These are phyloP conservation scores for Cladorrhinum sp. DNA, from an alignment of 2,329 filamentous ascomycete genomes.

Conservation along the genomic window DNA sequence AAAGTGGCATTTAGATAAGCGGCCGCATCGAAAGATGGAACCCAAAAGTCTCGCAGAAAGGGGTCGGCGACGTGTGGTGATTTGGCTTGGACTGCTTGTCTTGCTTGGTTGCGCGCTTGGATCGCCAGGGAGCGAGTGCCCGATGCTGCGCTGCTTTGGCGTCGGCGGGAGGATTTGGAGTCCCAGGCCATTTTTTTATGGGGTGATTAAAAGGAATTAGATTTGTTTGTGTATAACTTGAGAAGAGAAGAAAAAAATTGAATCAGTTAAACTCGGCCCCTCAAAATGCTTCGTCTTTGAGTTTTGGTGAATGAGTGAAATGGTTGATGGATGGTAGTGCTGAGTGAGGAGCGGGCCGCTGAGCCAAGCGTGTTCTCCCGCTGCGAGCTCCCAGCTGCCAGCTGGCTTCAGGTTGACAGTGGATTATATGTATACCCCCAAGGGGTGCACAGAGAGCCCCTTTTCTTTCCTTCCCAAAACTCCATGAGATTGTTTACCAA, in stretches of 20 bases:
- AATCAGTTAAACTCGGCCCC: not conserved
- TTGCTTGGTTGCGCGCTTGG: slow-evolving; percentile 41
- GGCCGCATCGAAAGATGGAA: slow-evolving; percentile 74
- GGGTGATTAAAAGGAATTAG: no score
- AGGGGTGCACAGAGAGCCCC: not conserved
- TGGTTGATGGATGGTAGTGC: not conserved
- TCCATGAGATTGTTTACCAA: not conserved
- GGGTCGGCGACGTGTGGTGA: slow-evolving; percentile 68
- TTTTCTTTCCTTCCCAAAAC: not conserved
- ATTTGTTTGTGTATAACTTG: no score
- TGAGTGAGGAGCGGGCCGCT: not conserved
- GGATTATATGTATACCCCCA: not conserved
- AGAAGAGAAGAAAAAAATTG: not conserved
- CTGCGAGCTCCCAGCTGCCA: not conserved
- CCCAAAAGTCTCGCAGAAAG: slow-evolving; percentile 71
- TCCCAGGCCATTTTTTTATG: slow-evolving; percentile 42
- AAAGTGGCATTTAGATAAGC: slow-evolving; percentile 80
- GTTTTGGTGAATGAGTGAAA: not conserved
- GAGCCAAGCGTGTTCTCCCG: not conserved
- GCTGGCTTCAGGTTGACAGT: not conserved
- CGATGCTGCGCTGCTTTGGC: slow-evolving; percentile 44
- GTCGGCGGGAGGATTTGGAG: slow-evolving; percentile 40
- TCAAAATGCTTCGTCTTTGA: no score
- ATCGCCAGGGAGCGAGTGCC: slow-evolving; percentile 38
- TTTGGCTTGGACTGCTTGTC: slow-evolving; percentile 40